Base-by-base conservation (phyloP, 768 basidiomycete genomes). In the Fistulinella prunicolor region DNA sequence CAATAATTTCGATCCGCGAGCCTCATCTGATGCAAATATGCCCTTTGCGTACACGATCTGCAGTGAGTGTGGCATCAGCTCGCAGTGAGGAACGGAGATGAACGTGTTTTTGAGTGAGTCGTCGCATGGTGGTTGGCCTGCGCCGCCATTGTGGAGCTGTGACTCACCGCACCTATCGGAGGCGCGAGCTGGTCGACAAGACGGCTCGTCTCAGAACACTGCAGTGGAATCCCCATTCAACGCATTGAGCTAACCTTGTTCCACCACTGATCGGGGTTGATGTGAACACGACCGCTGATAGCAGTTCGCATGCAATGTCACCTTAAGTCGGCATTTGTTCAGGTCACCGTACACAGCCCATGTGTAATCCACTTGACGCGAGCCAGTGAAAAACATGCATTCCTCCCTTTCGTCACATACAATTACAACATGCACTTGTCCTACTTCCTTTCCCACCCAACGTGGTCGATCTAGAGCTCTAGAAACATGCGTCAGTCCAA, bases 161-260 rank as follows among this genome's bases (percentile, higher is more conserved):
- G 19, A 20, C n/a, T n/a, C n/a, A 54, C 50, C 50, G 50, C 29
- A 50, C 46, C 51, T 51, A 42, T 52, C 57, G 60, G 55, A 51
- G 46, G 53, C 43, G 51, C 53, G 34, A 50, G 23, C 9, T 44
- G 38, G 22, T 20, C 24, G 38, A 37, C 35, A 14, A 32, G 44
- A 30, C 39, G 44, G 38, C 49, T 45, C 49, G 45, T 56, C 56
- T 55, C 40, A 47, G 49, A 39, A 46, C 45, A 53, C 50, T 32
- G 50, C 55, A 44, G 21, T 42, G 37, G 45, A 56, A 49, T 56
- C 60, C 59, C 58, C 58, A 50, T 54, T 40, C 47, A 32, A 47
- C 37, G 26, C 42, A 46, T 6, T 30, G 47, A 69, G 65, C 58
- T 67, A 67, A 67, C 65, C 65, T 67, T 67, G 65, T 65, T 45